Evolutionary conservation across 495 filamentous ascomycete species (phyloP).

Genomic region (Beverwykella pulmonaria): DNA sequence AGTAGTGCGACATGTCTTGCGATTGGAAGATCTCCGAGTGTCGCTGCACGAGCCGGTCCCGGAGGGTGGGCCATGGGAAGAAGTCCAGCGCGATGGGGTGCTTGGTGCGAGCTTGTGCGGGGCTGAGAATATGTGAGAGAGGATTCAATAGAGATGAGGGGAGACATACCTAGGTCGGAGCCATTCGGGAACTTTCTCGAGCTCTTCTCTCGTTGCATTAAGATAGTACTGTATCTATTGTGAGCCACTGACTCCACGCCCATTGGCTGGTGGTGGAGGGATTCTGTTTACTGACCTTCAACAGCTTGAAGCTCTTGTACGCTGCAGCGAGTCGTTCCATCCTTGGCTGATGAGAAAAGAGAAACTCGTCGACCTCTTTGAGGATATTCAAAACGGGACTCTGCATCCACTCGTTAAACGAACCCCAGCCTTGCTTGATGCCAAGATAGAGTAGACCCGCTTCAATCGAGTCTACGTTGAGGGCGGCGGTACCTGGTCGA

Average conservation of each 20-base stretch:
- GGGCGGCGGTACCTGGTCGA: constrained; percentile 17
- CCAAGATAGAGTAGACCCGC: constrained; percentile 29
- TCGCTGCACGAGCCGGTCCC: constrained; percentile 23
- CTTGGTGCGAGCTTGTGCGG: constrained; percentile 22
- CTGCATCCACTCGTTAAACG: constrained; percentile 30
- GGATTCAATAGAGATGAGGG: background rate
- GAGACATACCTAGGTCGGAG: constrained; percentile 17
- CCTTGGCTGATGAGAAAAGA: constrained; percentile 18
- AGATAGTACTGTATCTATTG: constrained; percentile 22
- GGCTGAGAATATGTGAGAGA: background rate
- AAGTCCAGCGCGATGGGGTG: constrained; percentile 32
- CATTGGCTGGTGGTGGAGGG: too few relatives aligned
- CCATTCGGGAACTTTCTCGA: constrained; percentile 30
- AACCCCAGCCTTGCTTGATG: constrained; percentile 27
- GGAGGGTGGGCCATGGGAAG: constrained; percentile 32
- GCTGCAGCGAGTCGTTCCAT: constrained; percentile 26
- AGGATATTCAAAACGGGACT: constrained; percentile 24
- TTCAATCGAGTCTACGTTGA: constrained; percentile 23
- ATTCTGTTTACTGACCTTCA: constrained; percentile 13
- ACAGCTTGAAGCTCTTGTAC: constrained; percentile 35
- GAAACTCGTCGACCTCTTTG: constrained; percentile 31
- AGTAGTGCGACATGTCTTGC: constrained; percentile 22
- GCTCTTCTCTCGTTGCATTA: constrained; percentile 24
- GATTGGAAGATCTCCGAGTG: constrained; percentile 21
- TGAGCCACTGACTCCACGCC: background rate